phyloP scores from a whole-genome alignment of 2,329 filamentous ascomycete species.

The Colletotrichum orbiculare region DNA sequence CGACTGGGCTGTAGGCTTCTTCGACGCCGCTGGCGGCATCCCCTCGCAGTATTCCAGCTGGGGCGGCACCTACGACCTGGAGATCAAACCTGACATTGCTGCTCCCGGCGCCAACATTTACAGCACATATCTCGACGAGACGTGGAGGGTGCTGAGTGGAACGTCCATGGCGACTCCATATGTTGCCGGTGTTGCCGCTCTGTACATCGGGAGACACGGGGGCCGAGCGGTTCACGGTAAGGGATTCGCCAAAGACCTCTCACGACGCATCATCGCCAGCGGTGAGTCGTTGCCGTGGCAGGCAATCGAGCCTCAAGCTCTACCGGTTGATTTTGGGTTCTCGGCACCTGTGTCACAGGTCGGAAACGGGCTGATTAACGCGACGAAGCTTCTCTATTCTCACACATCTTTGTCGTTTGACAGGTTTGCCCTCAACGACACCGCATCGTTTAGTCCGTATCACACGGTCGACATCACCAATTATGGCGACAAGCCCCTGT shows the following conservation, averaged over 20 bases:
- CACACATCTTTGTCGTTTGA: constrained; percentile 50
- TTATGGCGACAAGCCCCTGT: constrained; percentile 45
- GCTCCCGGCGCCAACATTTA: constrained; percentile 57
- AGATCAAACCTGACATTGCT: constrained; percentile 56
- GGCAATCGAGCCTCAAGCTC: constrained; percentile 37
- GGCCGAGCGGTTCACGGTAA: constrained; percentile 46
- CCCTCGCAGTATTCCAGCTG: constrained; percentile 54
- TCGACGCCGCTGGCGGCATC: constrained; percentile 46
- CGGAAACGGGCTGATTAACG: constrained; percentile 55
- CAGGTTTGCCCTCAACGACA: constrained; percentile 57
- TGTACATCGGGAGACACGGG: constrained; percentile 49
- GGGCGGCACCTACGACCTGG: constrained; percentile 56
- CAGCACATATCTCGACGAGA: constrained; percentile 53
- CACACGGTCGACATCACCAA: constrained; percentile 48
- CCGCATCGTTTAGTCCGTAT: constrained; percentile 47
- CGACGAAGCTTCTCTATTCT: constrained; percentile 53
- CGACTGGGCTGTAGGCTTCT: constrained; percentile 37
- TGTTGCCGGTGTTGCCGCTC: constrained; percentile 55
- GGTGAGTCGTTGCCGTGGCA: constrained; percentile 46
- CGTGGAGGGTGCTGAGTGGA: constrained; percentile 54
- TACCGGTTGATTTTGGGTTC: constrained; percentile 38
- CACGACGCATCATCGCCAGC: constrained; percentile 47
- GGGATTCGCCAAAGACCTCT: constrained; percentile 44
- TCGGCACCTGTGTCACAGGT: constrained; percentile 50
- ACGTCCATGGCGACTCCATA: constrained; percentile 62